These are phyloP conservation scores for Pseudogymnoascus sp. DNA, from an alignment of 2,329 filamentous ascomycete genomes.

Conservation along the genomic window DNA sequence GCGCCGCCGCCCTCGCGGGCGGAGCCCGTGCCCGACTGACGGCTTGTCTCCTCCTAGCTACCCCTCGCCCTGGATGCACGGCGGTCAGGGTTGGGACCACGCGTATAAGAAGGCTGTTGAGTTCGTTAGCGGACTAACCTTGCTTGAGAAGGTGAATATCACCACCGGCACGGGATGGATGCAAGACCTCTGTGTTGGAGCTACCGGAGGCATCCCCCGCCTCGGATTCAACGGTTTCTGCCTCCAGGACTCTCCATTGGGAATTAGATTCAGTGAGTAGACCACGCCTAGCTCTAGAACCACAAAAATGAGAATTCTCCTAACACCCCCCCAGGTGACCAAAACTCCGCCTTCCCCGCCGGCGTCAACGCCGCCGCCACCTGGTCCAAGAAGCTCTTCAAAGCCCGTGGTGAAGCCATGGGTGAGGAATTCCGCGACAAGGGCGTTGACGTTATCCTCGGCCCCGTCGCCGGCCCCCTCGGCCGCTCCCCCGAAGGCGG, in stretches of 20 bases:
- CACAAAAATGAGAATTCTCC: conserved; percentile 47
- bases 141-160: conserved; percentile 85
- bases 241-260: conserved; percentile 29
- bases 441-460: conserved; percentile 68
- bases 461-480: conserved; percentile 63
- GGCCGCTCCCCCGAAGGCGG: conserved; percentile 61
- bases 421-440: conserved; percentile 68
- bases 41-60: conserved; percentile 27
- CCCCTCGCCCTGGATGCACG: conserved; percentile 30
- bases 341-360: conserved; percentile 69
- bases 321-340: conserved; percentile 57
- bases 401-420: conserved; percentile 59
- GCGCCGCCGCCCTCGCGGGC: background rate
- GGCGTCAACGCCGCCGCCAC: conserved; percentile 72
- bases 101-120: conserved; percentile 64
- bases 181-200: conserved; percentile 27
- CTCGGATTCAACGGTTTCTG: conserved; percentile 29
- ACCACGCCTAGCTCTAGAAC: conserved; percentile 50
- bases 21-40: conserved; percentile 2
- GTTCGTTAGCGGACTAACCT: conserved; percentile 66
- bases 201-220: conserved; percentile 28
- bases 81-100: conserved; percentile 49
- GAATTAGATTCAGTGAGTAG: conserved; percentile 56
- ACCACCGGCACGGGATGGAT: conserved; percentile 64
- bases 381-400: conserved; percentile 66